Conservation (phyloP, 164 flowering plant genomes). For the Houttuynia cordata region DNA sequence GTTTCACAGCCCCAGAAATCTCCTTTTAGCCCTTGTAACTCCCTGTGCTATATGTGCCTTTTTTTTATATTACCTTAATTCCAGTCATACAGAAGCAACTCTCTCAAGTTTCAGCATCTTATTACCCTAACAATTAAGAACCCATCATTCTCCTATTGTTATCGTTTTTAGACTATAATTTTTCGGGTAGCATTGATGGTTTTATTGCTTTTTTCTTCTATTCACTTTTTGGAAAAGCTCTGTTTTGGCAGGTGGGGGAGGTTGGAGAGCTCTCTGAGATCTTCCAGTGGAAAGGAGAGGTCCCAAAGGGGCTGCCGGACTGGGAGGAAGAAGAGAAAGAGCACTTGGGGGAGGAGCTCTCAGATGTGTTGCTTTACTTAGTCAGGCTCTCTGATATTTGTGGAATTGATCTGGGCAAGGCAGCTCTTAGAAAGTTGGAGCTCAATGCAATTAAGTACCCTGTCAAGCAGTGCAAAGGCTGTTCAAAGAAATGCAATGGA, state of each 20-base stretch:
- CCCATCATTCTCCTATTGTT: too few relatives aligned
- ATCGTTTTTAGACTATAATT: too few relatives aligned
- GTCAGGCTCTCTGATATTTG: slow-evolving; percentile 39
- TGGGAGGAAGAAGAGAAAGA: slow-evolving; percentile 32
- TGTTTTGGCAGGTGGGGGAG: slow-evolving; percentile 21
- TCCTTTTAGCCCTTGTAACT: slow-evolving; percentile 35
- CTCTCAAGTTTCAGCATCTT: background rate
- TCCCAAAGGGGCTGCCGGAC: slow-evolving; percentile 33
- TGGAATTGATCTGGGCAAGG: slow-evolving; percentile 44
- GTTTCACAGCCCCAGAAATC: slow-evolving; percentile 42
- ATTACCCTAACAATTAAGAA: background rate
- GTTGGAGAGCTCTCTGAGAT: slow-evolving; percentile 38
- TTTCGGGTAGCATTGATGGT: too few relatives aligned
- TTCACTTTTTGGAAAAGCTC: background rate
- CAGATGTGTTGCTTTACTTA: slow-evolving; percentile 41
- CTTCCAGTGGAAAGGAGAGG: slow-evolving; percentile 48
- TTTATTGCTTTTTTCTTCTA: too few relatives aligned
- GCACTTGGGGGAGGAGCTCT: slow-evolving; percentile 42
- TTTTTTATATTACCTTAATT: background rate
- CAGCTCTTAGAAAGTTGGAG: slow-evolving; percentile 29
- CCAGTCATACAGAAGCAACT: background rate
- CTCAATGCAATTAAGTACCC: slow-evolving; percentile 36
- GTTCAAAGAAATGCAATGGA: background rate
- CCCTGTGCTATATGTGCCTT: background rate
- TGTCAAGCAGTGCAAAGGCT: background rate